These are phyloP conservation scores for Saccharomyces hybrid DNA, from an alignment of 1,139 yeast genomes.

Conservation along the genomic window DNA sequence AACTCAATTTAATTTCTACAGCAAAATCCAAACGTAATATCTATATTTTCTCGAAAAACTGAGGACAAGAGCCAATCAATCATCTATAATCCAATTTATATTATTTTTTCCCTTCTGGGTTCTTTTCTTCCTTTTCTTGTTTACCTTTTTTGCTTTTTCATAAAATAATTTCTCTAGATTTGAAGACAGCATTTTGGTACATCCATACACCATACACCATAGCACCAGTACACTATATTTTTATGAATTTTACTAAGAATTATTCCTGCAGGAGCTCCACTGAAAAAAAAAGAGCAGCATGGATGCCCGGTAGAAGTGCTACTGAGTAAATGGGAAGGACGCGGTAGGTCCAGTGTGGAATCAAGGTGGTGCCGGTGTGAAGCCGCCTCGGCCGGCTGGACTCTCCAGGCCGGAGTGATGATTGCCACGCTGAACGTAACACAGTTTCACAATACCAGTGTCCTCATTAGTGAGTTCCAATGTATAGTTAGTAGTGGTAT, in stretches of 20 bases:
- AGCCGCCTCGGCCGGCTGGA: background rate
- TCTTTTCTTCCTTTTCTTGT: conserved; percentile 5
- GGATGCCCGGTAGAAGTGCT: background rate
- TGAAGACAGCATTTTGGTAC: background rate
- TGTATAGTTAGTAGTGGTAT: background rate
- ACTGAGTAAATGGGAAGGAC: background rate
- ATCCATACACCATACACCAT: background rate
- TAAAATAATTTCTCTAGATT: background rate
- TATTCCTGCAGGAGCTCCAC: background rate
- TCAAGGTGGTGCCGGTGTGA: background rate
- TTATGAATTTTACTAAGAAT: background rate
- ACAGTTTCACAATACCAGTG: conserved; percentile 11
- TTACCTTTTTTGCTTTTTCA: conserved; percentile 3
- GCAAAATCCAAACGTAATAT: background rate
- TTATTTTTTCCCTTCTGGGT: conserved; percentile 8
- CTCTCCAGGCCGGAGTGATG: background rate
- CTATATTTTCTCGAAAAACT: background rate
- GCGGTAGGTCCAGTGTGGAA: background rate
- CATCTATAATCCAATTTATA: background rate
- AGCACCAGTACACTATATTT: background rate
- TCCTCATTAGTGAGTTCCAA: background rate
- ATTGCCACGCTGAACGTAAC: background rate
- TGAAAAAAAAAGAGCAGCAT: background rate
- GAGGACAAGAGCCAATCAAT: background rate
- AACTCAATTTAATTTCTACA: background rate